Evolutionary conservation across 306 rosid species (phyloP).

Genomic region (Cicer judaicum): DNA sequence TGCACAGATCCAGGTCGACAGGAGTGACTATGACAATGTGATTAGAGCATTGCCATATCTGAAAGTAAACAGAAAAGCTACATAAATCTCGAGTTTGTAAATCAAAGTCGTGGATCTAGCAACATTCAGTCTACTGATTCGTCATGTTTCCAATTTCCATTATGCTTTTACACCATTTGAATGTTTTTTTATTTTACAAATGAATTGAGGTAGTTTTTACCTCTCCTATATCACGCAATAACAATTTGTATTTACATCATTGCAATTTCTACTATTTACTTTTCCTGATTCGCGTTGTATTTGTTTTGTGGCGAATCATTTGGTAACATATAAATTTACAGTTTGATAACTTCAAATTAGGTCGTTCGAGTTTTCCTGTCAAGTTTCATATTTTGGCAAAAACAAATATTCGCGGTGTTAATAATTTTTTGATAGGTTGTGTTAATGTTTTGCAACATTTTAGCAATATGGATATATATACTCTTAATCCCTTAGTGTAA

Average conservation of each 20-base stretch:
- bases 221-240: constrained; percentile 43
- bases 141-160: constrained; percentile 19
- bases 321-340: too few species aligned
- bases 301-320: neutral
- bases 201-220: constrained; percentile 38
- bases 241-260: constrained; percentile 22
- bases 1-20: constrained; percentile 68
- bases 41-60: constrained; percentile 85
- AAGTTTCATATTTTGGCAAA: too few species aligned
- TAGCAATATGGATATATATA: too few species aligned
- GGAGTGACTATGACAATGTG: constrained; percentile 93
- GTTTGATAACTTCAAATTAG: too few species aligned
- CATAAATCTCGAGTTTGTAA: constrained; percentile 45
- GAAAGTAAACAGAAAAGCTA: constrained; percentile 80
- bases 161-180: constrained; percentile 21
- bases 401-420: too few species aligned
- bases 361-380: too few species aligned
- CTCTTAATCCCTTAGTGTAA: too few species aligned
- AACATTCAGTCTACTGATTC: constrained; percentile 26
- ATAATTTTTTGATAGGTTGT: too few species aligned
- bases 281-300: neutral
- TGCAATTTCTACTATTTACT: neutral
- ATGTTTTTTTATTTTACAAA: constrained; percentile 35
- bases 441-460: too few species aligned
- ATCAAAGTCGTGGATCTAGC: constrained; percentile 28